Base-by-base conservation (phyloP, 495 filamentous ascomycete genomes). In the Penicillium fimorum region DNA sequence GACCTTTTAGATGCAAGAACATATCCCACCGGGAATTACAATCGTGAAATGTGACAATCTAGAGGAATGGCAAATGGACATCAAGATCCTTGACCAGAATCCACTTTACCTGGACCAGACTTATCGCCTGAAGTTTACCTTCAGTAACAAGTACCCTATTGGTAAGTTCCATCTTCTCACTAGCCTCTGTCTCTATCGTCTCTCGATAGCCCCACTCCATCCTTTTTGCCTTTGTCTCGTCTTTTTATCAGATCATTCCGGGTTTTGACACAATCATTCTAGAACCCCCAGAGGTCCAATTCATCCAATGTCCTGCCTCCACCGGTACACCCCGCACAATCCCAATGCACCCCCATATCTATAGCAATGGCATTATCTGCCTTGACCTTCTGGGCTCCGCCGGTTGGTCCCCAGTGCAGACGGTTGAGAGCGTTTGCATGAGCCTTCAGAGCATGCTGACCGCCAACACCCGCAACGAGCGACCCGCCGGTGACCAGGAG, bases 381-480 rank as follows among this genome's bases (percentile, higher is more conserved):
- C 87, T 98, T 22, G 95, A 98, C 61, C 86, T 98, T 0, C 87
- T 98, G 17, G 90, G 91, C 54, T 76, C 74, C 3, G 85, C 88
- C 47, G 94, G 95, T 59, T 98, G 94, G 94, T 91, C 86, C 12
- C 94, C 94, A 0, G 93, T 97, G 10, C 95, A 97, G 70, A 97
- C 91, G 29, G 94, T 96, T 12, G 92, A 98, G 77, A 95, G 89
- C 62, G 85, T 98, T 43, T 96, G 91, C 78, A 94, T 98, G 85
- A 96, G 91, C 69, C 84, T 98, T 44, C 94, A 98, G 75, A 96
- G 91, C 74, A 98, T 98, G 94, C 70, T 98, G 64, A 96, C 94
- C 0, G 88, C 92, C 7, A 98, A 98, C 68, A 87, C 80, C 22
- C 94, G 90, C 73, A 88, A 94, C 59, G 93, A 91, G 69, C 79